Evolutionary conservation across 1,284 basidiomycete genomes (phyloP).

Genomic region (Lentinula novae-zelandiae): DNA sequence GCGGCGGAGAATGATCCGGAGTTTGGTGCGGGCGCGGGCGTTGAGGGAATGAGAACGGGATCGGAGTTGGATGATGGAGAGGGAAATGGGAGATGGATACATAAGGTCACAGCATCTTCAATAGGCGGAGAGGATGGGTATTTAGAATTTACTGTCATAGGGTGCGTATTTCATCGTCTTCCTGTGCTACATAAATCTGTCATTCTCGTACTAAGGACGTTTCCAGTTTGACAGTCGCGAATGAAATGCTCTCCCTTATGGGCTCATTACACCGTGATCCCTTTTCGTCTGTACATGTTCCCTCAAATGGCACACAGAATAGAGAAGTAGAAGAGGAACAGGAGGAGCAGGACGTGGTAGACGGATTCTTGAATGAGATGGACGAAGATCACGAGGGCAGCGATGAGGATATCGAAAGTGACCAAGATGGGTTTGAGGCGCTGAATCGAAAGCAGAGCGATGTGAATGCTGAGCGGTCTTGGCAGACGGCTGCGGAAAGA

Average conservation of each 20-base stretch:
- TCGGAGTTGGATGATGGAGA: conserved; percentile 25
- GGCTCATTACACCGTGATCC: conserved; percentile 89
- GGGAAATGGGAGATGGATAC: conserved; percentile 77
- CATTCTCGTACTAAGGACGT: not conserved
- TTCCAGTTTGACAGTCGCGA: conserved; percentile 82
- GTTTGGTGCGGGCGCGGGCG: conserved; percentile 40
- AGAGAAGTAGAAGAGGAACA: not conserved
- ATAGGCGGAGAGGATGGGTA: conserved; percentile 73
- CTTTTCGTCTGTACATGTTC: conserved; percentile 64
- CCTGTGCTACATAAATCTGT: not conserved
- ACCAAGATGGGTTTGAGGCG: conserved; percentile 10
- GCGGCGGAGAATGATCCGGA: conserved; percentile 75
- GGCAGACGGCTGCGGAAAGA: not conserved
- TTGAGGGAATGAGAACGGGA: conserved; percentile 22
- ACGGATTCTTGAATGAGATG: conserved; percentile 1
- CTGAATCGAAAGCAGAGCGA: conserved; percentile 5
- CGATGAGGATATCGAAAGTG: conserved; percentile 1
- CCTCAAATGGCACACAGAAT: conserved; percentile 23
- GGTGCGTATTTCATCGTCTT: conserved; percentile 47
- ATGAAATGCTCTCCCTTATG: conserved; percentile 91
- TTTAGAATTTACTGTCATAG: conserved; percentile 87
- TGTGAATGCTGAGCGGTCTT: conserved; percentile 4
- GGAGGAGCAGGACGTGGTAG: conserved; percentile 5
- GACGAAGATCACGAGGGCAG: not conserved
- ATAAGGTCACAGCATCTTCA: conserved; percentile 63